Percentiles rank a stretch among this genome's conserved stretches.
phyloP scores from a whole-genome alignment of 371 early-diverging fungal species.

The Conidiobolus incongruus region DNA sequence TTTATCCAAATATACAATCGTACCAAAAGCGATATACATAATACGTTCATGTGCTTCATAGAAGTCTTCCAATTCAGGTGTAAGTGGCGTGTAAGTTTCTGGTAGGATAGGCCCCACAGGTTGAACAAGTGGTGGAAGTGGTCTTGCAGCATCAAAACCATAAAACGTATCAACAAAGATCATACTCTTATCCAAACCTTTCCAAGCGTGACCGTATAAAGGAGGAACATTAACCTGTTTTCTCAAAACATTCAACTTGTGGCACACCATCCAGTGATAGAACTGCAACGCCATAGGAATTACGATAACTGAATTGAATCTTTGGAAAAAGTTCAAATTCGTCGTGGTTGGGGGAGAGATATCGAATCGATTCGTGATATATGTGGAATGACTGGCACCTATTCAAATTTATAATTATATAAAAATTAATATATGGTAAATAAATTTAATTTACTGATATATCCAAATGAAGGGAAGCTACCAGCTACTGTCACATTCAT shows the following conservation, averaged over 20 bases:
- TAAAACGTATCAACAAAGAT: constrained; percentile 4
- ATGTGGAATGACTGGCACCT: background rate
- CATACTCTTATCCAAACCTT: constrained; percentile 1
- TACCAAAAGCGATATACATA: constrained; percentile 15
- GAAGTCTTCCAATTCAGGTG: constrained; percentile 5
- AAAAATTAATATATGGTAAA: too few relatives aligned
- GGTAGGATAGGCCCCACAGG: constrained; percentile 13
- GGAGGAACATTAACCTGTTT: background rate
- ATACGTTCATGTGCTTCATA: constrained; percentile 7
- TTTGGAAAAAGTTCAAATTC: background rate
- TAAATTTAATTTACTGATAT: constrained; percentile 5
- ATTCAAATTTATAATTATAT: background rate
- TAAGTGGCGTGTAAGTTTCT: constrained; percentile 7
- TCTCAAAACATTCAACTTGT: background rate
- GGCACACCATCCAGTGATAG: background rate
- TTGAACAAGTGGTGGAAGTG: constrained; percentile 12
- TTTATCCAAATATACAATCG: constrained; percentile 4
- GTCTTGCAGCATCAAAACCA: constrained; percentile 7
- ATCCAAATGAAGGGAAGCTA: constrained; percentile 1
- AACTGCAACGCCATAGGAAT: background rate
- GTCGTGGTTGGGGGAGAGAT: background rate
- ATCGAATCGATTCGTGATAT: constrained; percentile 4
- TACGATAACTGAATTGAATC: background rate
- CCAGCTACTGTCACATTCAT: background rate
- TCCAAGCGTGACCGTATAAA: constrained; percentile 1